These are phyloP conservation scores for Syncephalastrum sp. DNA, from an alignment of 371 early-diverging fungal species.

Conservation along the genomic window DNA sequence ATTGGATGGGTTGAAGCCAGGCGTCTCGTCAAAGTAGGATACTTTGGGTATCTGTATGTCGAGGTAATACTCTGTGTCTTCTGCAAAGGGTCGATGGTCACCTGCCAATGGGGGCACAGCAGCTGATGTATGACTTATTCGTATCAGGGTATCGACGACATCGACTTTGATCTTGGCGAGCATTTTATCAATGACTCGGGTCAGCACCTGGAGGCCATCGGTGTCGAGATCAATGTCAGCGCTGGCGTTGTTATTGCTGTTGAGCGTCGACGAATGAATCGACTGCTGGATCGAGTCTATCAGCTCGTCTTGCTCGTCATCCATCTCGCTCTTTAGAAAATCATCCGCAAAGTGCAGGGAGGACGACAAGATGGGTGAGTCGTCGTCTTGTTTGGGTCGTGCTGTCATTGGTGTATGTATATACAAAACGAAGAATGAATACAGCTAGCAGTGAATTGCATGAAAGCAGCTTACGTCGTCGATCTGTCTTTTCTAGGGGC, in stretches of 20 bases:
- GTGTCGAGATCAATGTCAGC: conserved; percentile 33
- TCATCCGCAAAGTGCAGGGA: conserved; percentile 87
- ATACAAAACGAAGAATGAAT: no score
- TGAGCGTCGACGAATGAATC: conserved; percentile 29
- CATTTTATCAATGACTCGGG: conserved; percentile 70
- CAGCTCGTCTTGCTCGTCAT: conserved; percentile 56
- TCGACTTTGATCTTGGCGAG: conserved; percentile 62
- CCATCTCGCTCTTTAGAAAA: conserved; percentile 71
- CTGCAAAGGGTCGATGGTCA: background rate
- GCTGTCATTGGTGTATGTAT: background rate
- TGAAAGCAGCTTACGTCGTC: conserved; percentile 20
- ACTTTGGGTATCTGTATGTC: conserved; percentile 58
- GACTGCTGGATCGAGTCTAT: conserved; percentile 59
- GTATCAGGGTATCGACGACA: conserved; percentile 50
- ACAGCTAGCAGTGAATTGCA: background rate
- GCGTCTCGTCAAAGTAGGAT: conserved; percentile 64
- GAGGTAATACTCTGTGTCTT: conserved; percentile 44
- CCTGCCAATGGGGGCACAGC: conserved; percentile 5
- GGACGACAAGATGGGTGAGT: conserved; percentile 75
- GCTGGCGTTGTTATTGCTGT: background rate
- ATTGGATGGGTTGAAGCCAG: conserved; percentile 32
- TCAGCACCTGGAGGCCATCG: conserved; percentile 67
- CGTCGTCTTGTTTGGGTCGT: conserved; percentile 41
- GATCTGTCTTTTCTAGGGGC: conserved; percentile 41
- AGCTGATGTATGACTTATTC: conserved; percentile 54